Percentiles rank a stretch among this genome's conserved stretches.
phyloP scores from a whole-genome alignment of 192 early-diverging fungal genomes.

The Spizellomyces sp. region DNA sequence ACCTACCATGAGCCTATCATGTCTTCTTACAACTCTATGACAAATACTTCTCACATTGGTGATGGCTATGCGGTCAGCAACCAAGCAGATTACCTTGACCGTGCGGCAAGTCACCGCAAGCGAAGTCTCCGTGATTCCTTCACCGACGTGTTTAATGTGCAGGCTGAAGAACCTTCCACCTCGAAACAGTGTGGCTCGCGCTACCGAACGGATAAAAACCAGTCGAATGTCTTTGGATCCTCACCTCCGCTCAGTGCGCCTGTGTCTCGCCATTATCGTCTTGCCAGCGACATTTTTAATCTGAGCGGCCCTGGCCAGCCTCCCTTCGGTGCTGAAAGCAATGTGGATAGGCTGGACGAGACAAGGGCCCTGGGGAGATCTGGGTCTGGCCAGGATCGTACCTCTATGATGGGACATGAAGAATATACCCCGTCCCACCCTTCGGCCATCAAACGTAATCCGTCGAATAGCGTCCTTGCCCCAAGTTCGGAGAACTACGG shows the following conservation, averaged over 20 bases:
- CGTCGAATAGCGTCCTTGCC: neutral
- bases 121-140: neutral
- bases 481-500: neutral
- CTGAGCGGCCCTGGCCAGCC: neutral
- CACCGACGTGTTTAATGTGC: slow-evolving; percentile 9
- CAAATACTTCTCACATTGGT: neutral
- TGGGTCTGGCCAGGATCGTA: neutral
- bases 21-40: slow-evolving; percentile 8
- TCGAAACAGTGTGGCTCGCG: neutral
- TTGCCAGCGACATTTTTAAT: slow-evolving; percentile 7
- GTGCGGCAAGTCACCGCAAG: neutral
- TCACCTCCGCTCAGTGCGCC: neutral
- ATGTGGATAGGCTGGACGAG: too few species aligned
- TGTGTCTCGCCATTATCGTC: neutral
- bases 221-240: neutral
- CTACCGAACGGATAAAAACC: neutral
- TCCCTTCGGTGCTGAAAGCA: too few species aligned
- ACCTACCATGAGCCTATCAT: slow-evolving; percentile 3
- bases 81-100: neutral
- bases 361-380: too few species aligned
- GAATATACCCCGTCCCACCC: slow-evolving; percentile 10
- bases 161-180: neutral
- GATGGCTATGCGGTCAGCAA: neutral
- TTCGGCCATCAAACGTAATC: neutral
- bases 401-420: neutral